Percentiles rank a stretch among this genome's conserved stretches.
phyloP scores from a whole-genome alignment of 2,329 filamentous ascomycete genomes.

The Apiospora marii region DNA sequence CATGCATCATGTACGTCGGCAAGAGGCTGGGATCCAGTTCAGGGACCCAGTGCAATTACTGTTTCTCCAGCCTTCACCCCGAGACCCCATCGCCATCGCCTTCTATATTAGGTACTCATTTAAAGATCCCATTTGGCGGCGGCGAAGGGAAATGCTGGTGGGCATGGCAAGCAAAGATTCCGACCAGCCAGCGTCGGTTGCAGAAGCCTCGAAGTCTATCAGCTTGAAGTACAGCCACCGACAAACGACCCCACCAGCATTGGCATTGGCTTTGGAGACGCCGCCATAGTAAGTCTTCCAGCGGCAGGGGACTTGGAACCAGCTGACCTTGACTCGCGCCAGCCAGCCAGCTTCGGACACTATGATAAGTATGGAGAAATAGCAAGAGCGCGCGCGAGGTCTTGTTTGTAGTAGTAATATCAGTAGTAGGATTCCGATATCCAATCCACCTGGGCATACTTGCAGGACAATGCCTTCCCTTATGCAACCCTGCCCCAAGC shows the following conservation, averaged over 20 bases:
- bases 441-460: slow-evolving; percentile 15
- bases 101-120: slow-evolving; percentile 8
- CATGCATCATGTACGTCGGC: slow-evolving; percentile 18
- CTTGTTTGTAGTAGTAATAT: neutral
- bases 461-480: slow-evolving; percentile 18
- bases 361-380: neutral
- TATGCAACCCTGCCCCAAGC: slow-evolving; percentile 11
- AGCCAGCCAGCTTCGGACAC: neutral
- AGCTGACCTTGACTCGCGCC: slow-evolving; percentile 14
- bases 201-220: neutral
- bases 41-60: slow-evolving; percentile 17
- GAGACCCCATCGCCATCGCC: neutral
- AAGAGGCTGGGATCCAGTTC: slow-evolving; percentile 20
- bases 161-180: neutral
- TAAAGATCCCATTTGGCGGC: neutral
- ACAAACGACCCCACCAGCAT: neutral
- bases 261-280: neutral
- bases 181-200: neutral
- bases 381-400: slow-evolving; percentile 12
- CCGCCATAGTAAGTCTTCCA: neutral
- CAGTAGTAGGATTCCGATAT: neutral
- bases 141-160: neutral
- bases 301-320: neutral
- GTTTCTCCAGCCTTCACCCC: slow-evolving; percentile 5
- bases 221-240: neutral